Evolutionary conservation across 2,329 filamentous ascomycete species (phyloP).

Genomic region (Pestalotiopsis sp.): DNA sequence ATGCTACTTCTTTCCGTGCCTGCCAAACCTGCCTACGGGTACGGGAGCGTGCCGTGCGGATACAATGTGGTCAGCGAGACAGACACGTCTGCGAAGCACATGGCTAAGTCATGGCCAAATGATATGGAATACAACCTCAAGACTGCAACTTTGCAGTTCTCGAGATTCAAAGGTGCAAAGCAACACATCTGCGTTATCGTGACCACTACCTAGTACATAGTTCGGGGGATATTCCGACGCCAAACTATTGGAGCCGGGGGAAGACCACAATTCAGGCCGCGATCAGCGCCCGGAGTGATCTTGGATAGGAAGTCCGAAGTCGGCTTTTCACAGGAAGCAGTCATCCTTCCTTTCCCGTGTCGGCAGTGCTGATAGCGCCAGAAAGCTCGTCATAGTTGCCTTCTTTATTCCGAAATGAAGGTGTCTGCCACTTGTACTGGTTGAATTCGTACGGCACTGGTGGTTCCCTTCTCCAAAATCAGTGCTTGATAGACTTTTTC

Average conservation of each 20-base stretch:
- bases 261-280: neutral
- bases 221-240: neutral
- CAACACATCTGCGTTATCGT: neutral
- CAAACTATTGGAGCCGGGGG: neutral
- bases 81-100: neutral
- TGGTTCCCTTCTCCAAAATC: neutral
- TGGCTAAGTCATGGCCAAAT: neutral
- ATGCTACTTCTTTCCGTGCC: too few relatives aligned
- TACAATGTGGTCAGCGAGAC: neutral
- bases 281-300: neutral
- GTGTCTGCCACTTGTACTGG: neutral
- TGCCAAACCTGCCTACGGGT: too few relatives aligned
- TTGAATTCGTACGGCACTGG: neutral
- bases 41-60: neutral
- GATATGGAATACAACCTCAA: neutral
- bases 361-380: neutral
- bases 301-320: neutral
- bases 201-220: neutral
- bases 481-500: neutral
- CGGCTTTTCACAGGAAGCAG: neutral
- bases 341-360: neutral
- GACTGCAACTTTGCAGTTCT: neutral
- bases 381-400: too few relatives aligned
- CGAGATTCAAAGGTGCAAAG: too few relatives aligned
- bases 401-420: neutral